A percentile compares a stretch with the other conserved stretches of the same genome.
phyloP scores from a whole-genome alignment of 2,329 filamentous ascomycete genomes.

The Fusarium succisae region DNA sequence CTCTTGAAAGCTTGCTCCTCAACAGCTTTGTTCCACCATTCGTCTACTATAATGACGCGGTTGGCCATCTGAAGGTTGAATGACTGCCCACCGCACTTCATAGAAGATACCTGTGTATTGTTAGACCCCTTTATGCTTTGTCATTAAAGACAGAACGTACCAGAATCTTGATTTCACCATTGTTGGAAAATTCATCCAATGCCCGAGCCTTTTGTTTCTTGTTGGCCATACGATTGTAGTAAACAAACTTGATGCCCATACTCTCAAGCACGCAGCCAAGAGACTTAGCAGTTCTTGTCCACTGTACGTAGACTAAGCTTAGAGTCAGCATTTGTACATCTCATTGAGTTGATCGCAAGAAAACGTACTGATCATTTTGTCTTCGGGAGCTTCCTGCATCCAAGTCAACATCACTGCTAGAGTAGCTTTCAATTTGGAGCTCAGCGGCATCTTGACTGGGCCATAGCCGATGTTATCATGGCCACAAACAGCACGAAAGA shows the following conservation, averaged over 20 bases:
- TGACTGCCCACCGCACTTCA: constrained; percentile 49
- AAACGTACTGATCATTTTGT: constrained; percentile 53
- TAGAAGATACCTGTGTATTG: no score
- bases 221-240: no score
- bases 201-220: no score
- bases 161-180: no score
- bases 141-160: no score
- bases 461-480: background rate
- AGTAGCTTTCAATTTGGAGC: constrained; percentile 47
- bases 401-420: constrained; percentile 47
- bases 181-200: no score
- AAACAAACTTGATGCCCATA: no score
- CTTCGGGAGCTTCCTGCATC: constrained; percentile 43
- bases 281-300: constrained; percentile 45
- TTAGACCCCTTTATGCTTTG: no score
- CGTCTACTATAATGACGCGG: constrained; percentile 63
- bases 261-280: no score
- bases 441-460: constrained; percentile 23
- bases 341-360: rapidly evolving
- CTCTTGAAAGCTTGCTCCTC: constrained; percentile 72
- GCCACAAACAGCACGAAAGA: constrained; percentile 35
- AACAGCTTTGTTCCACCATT: constrained; percentile 69
- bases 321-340: background rate
- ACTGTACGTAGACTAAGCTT: constrained; percentile 49
- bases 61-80: constrained; percentile 57